phyloP scores from a whole-genome alignment of 2,329 filamentous ascomycete genomes.

The Microsporum ferrugineum region DNA sequence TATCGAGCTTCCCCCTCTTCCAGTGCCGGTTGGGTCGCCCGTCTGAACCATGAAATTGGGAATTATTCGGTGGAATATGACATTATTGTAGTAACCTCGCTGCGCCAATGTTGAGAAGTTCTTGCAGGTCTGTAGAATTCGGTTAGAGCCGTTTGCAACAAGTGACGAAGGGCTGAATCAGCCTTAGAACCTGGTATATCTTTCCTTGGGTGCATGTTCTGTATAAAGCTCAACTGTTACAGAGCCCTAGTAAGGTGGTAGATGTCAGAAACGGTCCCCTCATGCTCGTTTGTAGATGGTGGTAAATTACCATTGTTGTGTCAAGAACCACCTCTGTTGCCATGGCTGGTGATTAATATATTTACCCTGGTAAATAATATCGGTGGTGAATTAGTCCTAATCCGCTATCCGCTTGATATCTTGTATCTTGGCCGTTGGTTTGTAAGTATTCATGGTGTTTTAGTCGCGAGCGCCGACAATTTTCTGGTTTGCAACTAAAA shows the following conservation, averaged over 20 bases:
- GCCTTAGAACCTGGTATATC: background rate
- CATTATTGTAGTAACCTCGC: conserved; percentile 77
- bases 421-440: too few relatives aligned
- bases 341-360: conserved; percentile 40
- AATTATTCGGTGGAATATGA: conserved; percentile 89
- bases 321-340: conserved; percentile 68
- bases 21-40: conserved; percentile 87
- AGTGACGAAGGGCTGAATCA: background rate
- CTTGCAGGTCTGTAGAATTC: conserved; percentile 52
- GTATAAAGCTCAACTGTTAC: conserved; percentile 86
- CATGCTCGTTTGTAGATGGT: conserved; percentile 3
- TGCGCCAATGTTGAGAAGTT: conserved; percentile 75
- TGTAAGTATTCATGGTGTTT: background rate
- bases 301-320: conserved; percentile 60
- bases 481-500: background rate
- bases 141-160: background rate
- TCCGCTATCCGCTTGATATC: too few relatives aligned
- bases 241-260: conserved; percentile 49
- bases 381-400: background rate
- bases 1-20: conserved; percentile 76
- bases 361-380: background rate
- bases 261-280: background rate
- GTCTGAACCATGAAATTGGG: conserved; percentile 94
- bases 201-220: conserved; percentile 49
- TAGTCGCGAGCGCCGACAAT: background rate